A percentile compares a stretch with the other conserved stretches of the same genome.
Evolutionary conservation across 2,329 filamentous ascomycete genomes (phyloP).

Genomic region (Colletotrichum chlorophyti): DNA sequence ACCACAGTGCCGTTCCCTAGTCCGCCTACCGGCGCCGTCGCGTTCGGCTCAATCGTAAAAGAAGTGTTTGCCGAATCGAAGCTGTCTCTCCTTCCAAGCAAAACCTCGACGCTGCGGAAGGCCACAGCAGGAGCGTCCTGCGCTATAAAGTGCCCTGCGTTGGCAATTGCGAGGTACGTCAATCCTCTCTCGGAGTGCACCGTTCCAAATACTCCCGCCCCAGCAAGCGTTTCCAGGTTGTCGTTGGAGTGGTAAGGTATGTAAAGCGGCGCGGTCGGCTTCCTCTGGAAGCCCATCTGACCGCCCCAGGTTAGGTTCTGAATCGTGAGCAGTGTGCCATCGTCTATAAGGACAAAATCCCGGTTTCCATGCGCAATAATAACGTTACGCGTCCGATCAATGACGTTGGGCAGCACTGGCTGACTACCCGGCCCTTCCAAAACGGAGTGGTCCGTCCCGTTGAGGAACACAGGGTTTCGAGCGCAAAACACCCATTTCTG

Average conservation of each 20-base stretch:
- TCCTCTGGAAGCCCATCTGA: constrained; percentile 69
- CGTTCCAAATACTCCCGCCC: constrained; percentile 72
- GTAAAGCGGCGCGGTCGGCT: constrained; percentile 68
- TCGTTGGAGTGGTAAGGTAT: constrained; percentile 61
- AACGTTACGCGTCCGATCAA: constrained; percentile 75
- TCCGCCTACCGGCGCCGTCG: neutral
- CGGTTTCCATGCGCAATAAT: constrained; percentile 76
- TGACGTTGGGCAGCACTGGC: constrained; percentile 71
- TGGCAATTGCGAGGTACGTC: constrained; percentile 70
- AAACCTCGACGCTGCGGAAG: constrained; percentile 76
- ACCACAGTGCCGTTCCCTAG: constrained; percentile 11
- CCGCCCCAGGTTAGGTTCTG: constrained; percentile 87
- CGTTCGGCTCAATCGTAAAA: constrained; percentile 39
- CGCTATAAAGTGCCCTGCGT: constrained; percentile 72
- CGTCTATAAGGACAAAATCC: constrained; percentile 72
- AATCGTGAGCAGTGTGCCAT: constrained; percentile 74
- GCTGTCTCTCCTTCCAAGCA: constrained; percentile 72
- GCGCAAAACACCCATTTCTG: constrained; percentile 46
- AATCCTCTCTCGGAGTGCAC: constrained; percentile 77
- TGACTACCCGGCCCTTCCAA: constrained; percentile 53
- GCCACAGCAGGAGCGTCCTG: constrained; percentile 73
- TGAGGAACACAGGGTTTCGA: constrained; percentile 48
- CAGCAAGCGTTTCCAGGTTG: constrained; percentile 52
- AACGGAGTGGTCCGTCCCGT: constrained; percentile 54
- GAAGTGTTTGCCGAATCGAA: constrained; percentile 47